Evolutionary conservation across 805 yeast species (phyloP).

Genomic region (Yueomyces sp.): DNA sequence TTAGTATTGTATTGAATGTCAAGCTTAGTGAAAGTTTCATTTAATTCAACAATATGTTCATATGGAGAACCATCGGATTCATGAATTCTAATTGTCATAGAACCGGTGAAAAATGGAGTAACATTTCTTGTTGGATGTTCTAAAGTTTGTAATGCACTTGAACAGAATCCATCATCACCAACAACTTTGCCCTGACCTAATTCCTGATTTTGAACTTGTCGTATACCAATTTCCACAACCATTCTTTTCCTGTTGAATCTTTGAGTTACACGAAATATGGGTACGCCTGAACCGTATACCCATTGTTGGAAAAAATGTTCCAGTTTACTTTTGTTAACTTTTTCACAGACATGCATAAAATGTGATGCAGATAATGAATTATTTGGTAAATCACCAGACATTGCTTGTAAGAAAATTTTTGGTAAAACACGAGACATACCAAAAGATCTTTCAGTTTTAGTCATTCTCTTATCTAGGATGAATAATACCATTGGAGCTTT

Average conservation of each 20-base stretch:
- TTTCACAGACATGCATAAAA: conserved; percentile 88
- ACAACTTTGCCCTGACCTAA: conserved; percentile 20
- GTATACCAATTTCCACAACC: conserved; percentile 85
- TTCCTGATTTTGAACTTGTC: conserved; percentile 74
- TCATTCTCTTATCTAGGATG: conserved; percentile 83
- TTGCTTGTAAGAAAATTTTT: conserved; percentile 79
- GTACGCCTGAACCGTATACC: conserved; percentile 84
- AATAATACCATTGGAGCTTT: conserved; percentile 80
- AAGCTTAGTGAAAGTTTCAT: conserved; percentile 70
- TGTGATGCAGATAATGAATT: conserved; percentile 70
- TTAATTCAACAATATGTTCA: conserved; percentile 88
- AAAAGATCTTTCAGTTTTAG: conserved; percentile 87
- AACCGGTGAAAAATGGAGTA: conserved; percentile 59
- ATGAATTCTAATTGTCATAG: conserved; percentile 92
- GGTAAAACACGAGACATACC: conserved; percentile 88
- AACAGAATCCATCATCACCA: conserved; percentile 17
- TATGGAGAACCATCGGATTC: conserved; percentile 98
- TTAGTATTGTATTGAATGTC: conserved; percentile 94
- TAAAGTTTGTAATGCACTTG: conserved; percentile 16
- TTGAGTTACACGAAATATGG: conserved; percentile 79
- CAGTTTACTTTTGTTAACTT: conserved; percentile 75
- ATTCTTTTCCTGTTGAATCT: conserved; percentile 86
- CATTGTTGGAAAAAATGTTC: conserved; percentile 84
- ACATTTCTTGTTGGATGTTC: conserved; percentile 10
- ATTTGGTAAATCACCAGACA: conserved; percentile 83